These are phyloP conservation scores for Globisporangium barbulae DNA, from an alignment of 352 stramenopile species.

Conservation along the genomic window DNA sequence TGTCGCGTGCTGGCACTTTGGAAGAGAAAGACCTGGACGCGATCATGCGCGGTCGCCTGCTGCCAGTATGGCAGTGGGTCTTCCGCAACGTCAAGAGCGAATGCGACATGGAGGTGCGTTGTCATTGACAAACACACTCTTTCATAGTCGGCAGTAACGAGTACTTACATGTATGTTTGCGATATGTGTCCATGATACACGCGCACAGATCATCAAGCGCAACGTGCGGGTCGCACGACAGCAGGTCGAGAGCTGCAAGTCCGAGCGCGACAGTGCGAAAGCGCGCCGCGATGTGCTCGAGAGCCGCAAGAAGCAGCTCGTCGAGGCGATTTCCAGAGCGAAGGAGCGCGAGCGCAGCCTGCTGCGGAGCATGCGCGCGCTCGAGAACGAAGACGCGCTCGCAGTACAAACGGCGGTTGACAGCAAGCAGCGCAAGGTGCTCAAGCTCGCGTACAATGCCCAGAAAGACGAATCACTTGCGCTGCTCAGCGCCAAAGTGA, in stretches of 20 bases:
- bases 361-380: constrained; percentile 21
- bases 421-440: constrained; percentile 30
- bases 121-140: not conserved
- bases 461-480: constrained; percentile 16
- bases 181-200: not conserved
- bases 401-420: constrained; percentile 1
- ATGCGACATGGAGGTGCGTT: constrained; percentile 31
- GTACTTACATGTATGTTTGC: not conserved
- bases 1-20: constrained; percentile 25
- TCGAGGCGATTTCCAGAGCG: constrained; percentile 24
- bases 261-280: constrained; percentile 32
- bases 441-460: constrained; percentile 24
- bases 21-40: constrained; percentile 46
- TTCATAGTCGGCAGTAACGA: not conserved
- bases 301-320: constrained; percentile 18
- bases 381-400: constrained; percentile 26
- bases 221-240: constrained; percentile 33
- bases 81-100: constrained; percentile 36
- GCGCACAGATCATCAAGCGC: constrained; percentile 22
- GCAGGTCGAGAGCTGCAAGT: constrained; percentile 30
- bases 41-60: constrained; percentile 28
- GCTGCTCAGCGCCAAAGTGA: not conserved
- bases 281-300: constrained; percentile 18
- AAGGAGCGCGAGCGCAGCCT: constrained; percentile 23
- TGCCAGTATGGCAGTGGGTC: constrained; percentile 36